These are phyloP conservation scores for Aspergillus baeticus DNA, from an alignment of 495 filamentous ascomycete genomes.

Conservation along the genomic window DNA sequence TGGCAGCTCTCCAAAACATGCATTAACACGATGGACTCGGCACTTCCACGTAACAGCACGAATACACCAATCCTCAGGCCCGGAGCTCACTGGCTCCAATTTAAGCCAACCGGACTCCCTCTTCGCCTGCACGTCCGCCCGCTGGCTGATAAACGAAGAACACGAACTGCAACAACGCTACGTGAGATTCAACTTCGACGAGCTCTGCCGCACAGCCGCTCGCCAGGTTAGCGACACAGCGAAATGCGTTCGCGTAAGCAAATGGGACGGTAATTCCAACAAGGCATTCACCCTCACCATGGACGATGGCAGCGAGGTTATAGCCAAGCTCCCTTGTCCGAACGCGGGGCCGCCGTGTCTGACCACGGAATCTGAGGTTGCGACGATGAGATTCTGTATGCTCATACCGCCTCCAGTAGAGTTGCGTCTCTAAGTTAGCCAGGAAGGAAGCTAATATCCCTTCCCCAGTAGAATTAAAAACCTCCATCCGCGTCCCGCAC, in stretches of 20 bases:
- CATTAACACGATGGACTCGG: too few relatives aligned
- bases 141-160: slow-evolving; percentile 31
- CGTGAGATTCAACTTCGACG: slow-evolving; percentile 30
- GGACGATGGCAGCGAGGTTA: slow-evolving; percentile 34
- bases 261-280: slow-evolving; percentile 39
- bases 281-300: slow-evolving; percentile 37
- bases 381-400: slow-evolving; percentile 36
- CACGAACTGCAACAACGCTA: slow-evolving; percentile 24
- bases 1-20: too few relatives aligned
- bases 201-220: slow-evolving; percentile 24
- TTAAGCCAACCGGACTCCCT: slow-evolving; percentile 4
- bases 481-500: slow-evolving; percentile 27
- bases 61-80: too few relatives aligned
- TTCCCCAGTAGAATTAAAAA: slow-evolving; percentile 15
- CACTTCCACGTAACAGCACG: too few relatives aligned
- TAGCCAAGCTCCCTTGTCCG: slow-evolving; percentile 37
- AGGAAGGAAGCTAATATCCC: not conserved
- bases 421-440: too few relatives aligned
- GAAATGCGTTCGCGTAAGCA: slow-evolving; percentile 25
- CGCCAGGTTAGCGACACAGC: slow-evolving; percentile 18
- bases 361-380: slow-evolving; percentile 42
- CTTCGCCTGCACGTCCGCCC: slow-evolving; percentile 27
- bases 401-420: too few relatives aligned
- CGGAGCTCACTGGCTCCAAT: too few relatives aligned
- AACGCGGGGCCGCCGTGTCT: slow-evolving; percentile 31